Evolutionary conservation across 306 rosid genomes (phyloP), one percentile per base, ranked within the genome.

Genomic region (Ormosia semicastrata): DNA sequence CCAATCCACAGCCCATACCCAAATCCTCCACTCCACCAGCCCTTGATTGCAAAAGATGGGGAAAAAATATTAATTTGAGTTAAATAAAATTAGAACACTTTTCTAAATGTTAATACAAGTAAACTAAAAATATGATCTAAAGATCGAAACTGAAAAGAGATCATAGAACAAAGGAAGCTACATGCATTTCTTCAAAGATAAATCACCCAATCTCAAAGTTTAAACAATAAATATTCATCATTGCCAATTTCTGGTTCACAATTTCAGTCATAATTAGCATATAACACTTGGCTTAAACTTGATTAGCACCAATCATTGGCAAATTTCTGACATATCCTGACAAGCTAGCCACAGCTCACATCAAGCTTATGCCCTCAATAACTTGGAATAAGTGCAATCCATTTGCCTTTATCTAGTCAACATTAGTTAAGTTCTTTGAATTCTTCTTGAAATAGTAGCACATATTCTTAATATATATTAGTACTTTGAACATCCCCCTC

Each of bases 21-120:
- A 78, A 94, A 94, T 58, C 97, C 98, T 86, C 98, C 98, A 82
- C 97, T 86, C 97, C 97, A 94, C 97, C 98, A 94, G 59, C 97
- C 97, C 98, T 94, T 71, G 46, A 86, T 52, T 53, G 60, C 82
- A 88, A 80, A 79, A 44, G 36, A 82, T 29, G 62, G 52, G 44
- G 49, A 65, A 59, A 52, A 62, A 40, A 81, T 39, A 37, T 66
- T 50, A 85, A 72, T 36, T 60, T 47, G 68, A 68, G 71, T 43
- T 40, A 37, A 64, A 40, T n/a, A 40, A 18, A 70, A 60, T 66
- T 63, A n/a, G 54, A 84, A 75, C 68, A 62, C 10, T 65, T 73
- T 50, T 17, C 47, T 36, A 36, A 80, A 78, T 60, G 52, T 40
- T 29, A 52, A 83, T 29, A 63, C 4, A 57, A 77, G 30, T 33